phyloP scores from a whole-genome alignment of 2,329 filamentous ascomycete species.

The Colletotrichum sp. region DNA sequence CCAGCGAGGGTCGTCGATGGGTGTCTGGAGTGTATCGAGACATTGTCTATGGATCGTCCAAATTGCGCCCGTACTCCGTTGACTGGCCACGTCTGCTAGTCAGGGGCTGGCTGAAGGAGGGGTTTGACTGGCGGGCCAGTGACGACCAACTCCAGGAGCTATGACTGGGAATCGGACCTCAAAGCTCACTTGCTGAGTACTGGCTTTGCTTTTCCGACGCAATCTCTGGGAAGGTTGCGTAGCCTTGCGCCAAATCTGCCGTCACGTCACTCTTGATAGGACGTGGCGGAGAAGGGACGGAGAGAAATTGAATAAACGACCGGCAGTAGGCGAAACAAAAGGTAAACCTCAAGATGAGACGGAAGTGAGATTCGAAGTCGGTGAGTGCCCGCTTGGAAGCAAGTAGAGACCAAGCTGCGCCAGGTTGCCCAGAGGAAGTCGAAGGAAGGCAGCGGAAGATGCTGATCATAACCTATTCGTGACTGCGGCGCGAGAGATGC shows the following conservation, averaged over 20 bases:
- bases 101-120: neutral
- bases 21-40: neutral
- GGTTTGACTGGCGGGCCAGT: neutral
- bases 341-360: neutral
- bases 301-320: neutral
- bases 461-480: conserved; percentile 1
- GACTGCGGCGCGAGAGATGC: neutral
- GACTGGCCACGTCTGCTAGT: neutral
- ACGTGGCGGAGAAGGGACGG: neutral
- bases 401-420: neutral
- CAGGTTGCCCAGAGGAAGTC: neutral
- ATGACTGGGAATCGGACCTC: neutral
- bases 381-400: neutral
- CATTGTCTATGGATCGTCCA: neutral
- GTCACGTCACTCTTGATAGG: neutral
- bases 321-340: neutral
- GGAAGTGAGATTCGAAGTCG: neutral
- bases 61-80: neutral
- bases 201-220: neutral
- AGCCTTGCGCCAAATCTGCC: neutral
- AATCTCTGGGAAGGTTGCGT: neutral
- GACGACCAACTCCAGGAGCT: neutral
- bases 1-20: neutral
- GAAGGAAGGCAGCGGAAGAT: neutral
- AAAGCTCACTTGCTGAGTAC: neutral